A percentile compares a stretch with the other conserved stretches of the same genome.
Evolutionary conservation across 192 early-diverging fungal species (phyloP).

Genomic region (Phycomyces blakesleeanus): DNA sequence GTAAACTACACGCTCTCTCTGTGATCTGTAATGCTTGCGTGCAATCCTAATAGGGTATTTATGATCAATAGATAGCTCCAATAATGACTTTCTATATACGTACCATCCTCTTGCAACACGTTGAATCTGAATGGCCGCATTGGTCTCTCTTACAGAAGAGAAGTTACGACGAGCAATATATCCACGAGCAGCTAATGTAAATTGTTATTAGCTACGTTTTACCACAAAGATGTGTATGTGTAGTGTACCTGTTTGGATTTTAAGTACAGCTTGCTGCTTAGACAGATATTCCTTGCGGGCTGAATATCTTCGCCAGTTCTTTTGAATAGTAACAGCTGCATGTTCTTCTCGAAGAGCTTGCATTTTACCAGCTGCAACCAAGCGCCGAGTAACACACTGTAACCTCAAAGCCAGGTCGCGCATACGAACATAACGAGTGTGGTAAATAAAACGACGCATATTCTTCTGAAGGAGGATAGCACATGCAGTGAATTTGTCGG

Average conservation of each 20-base stretch:
- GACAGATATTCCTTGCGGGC: slow-evolving; percentile 47
- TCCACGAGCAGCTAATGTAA: slow-evolving; percentile 47
- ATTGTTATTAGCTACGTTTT: neutral
- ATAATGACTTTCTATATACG: neutral
- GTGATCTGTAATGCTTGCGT: slow-evolving; percentile 54
- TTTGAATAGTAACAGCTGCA: slow-evolving; percentile 77
- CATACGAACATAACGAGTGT: slow-evolving; percentile 53
- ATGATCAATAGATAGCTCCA: neutral
- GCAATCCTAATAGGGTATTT: slow-evolving; percentile 35
- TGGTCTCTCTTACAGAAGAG: slow-evolving; percentile 50
- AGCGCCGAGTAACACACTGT: slow-evolving; percentile 63
- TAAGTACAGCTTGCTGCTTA: slow-evolving; percentile 47
- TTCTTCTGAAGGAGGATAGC: slow-evolving; percentile 90
- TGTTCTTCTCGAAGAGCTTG: slow-evolving; percentile 52
- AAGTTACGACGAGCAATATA: slow-evolving; percentile 59
- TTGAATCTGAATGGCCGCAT: slow-evolving; percentile 80
- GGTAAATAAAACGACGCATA: slow-evolving; percentile 66
- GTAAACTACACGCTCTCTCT: slow-evolving; percentile 56
- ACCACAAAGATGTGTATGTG: neutral
- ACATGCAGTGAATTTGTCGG: slow-evolving; percentile 75
- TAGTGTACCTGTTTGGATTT: slow-evolving; percentile 53
- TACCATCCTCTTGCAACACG: slow-evolving; percentile 59
- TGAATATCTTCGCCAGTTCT: slow-evolving; percentile 60
- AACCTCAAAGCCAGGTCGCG: slow-evolving; percentile 57
- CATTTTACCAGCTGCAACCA: slow-evolving; percentile 51